Percentiles rank a stretch among this genome's conserved stretches.
phyloP scores from a whole-genome alignment of 2,329 filamentous ascomycete species.

The Corniculantispora saksenae region DNA sequence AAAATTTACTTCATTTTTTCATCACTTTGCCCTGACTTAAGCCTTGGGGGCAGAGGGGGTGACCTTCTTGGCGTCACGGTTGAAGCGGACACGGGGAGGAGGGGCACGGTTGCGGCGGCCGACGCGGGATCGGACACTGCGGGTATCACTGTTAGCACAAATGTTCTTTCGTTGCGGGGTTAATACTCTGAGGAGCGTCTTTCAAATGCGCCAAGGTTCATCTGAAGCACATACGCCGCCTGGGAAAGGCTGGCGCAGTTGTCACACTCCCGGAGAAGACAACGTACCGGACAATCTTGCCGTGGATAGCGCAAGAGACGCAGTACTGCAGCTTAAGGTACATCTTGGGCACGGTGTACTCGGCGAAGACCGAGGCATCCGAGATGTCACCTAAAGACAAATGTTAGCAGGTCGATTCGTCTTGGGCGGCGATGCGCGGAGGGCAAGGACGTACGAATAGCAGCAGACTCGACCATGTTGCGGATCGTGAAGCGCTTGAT shows the following conservation, averaged over 20 bases:
- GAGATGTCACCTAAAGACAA: slow-evolving; percentile 89
- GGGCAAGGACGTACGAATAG: slow-evolving; percentile 79
- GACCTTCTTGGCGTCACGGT: slow-evolving; percentile 99
- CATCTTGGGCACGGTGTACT: slow-evolving; percentile 99
- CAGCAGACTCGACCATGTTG: slow-evolving; percentile 99
- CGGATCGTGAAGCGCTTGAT: slow-evolving; percentile 99
- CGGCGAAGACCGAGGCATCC: slow-evolving; percentile 97
- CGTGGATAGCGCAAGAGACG: slow-evolving; percentile 99
- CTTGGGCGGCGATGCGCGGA: neutral
- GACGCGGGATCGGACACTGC: slow-evolving; percentile 92
- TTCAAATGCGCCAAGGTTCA: slow-evolving; percentile 60
- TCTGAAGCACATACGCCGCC: slow-evolving; percentile 52
- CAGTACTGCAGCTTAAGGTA: slow-evolving; percentile 99
- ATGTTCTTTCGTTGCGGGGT: slow-evolving; percentile 28
- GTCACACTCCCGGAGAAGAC: slow-evolving; percentile 58
- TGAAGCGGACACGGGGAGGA: slow-evolving; percentile 96
- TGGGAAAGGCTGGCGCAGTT: slow-evolving; percentile 46
- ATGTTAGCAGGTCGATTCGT: slow-evolving; percentile 17
- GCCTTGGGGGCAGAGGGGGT: slow-evolving; percentile 64
- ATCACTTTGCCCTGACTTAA: slow-evolving; percentile 29
- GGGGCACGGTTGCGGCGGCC: slow-evolving; percentile 99
- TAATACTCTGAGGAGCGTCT: slow-evolving; percentile 34
- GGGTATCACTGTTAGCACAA: slow-evolving; percentile 41
- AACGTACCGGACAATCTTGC: slow-evolving; percentile 99
- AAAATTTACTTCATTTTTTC: slow-evolving; percentile 18